Evolutionary conservation across 2,329 filamentous ascomycete genomes (phyloP), one percentile per base, ranked within the genome.

Genomic region (Thielaviopsis populi): DNA sequence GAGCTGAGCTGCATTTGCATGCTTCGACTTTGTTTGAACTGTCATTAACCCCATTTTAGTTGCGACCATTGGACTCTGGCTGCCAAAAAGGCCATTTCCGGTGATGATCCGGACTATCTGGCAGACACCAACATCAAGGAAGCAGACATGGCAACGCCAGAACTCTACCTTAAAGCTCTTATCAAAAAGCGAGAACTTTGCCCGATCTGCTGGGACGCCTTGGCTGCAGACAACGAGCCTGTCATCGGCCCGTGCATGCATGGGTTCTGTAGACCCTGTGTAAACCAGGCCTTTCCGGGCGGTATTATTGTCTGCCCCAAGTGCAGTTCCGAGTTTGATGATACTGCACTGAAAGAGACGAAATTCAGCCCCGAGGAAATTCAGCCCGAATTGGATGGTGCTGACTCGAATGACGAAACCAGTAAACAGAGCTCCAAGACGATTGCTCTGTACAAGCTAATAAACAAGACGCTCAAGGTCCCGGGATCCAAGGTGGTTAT

Each of bases 231-330:
- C n/a, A 82, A 83, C 30, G 76, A 82, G 2, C 89, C 91, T 0
- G 83, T 94, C 62, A 95, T 96, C 69, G 95, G 90, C 0, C 82
- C 85, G 59, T 96, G 91, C 74, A 89, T 88, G 30, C 91, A 96
- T 72, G 78, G 84, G 1, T 96, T 91, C 72, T 91, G 90, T 68
- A 78, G 77, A 24, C 74, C 76, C 3, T 96, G 91, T 71, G 90
- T 96, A 2, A 61, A 13, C 6, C 46, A 59, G 43, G 67, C 78
- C 83, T 62, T 82, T 83, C 67, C 86, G 88, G 60, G 86, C 95
- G 65, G 81, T 87, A 63, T 78, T 82, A 0, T 89, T 63, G 90
- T 87, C 72, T 96, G 91, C 67, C 91, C 91, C 0, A 85, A 95
- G 80, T 95, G 91, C 70, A 86, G 89, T 22, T 83, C 86, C 5